Conservation (phyloP, 1,284 basidiomycete species). For the Volvariella surrecta region DNA sequence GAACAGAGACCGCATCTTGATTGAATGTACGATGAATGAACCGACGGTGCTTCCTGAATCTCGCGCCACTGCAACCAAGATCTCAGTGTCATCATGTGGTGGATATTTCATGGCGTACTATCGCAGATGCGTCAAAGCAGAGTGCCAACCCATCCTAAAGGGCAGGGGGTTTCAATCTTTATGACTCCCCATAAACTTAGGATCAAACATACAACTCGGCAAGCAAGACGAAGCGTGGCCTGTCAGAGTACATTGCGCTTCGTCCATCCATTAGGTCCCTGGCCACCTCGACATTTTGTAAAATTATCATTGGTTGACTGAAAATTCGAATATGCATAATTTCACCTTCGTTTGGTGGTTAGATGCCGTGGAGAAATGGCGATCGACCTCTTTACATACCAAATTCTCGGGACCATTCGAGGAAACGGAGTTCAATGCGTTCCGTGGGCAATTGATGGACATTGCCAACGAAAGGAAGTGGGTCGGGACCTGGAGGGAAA, state of each 20-base stretch:
- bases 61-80: not conserved
- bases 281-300: constrained; percentile 31
- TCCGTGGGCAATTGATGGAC: constrained; percentile 34
- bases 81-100: not conserved
- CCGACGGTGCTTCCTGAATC: constrained; percentile 27
- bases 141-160: constrained; percentile 37
- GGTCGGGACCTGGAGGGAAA: constrained; percentile 38
- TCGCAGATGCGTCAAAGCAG: constrained; percentile 33
- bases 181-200: not conserved
- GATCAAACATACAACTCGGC: constrained; percentile 30
- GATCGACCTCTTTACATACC: constrained; percentile 18
- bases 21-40: constrained; percentile 41
- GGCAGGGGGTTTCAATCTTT: constrained; percentile 1
- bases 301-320: constrained; percentile 32
- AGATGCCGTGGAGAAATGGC: not conserved
- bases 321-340: constrained; percentile 31
- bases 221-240: constrained; percentile 37
- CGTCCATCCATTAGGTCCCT: constrained; percentile 39
- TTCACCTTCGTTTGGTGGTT: constrained; percentile 23
- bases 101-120: constrained; percentile 23
- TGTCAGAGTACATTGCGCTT: constrained; percentile 39
- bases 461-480: constrained; percentile 40
- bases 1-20: constrained; percentile 26
- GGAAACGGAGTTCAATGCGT: constrained; percentile 32
- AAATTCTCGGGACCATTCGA: constrained; percentile 26